Evolutionary conservation across 441 rosid species (phyloP), one percentile per base, ranked within the genome.

Genomic region (Populus hybrid): DNA sequence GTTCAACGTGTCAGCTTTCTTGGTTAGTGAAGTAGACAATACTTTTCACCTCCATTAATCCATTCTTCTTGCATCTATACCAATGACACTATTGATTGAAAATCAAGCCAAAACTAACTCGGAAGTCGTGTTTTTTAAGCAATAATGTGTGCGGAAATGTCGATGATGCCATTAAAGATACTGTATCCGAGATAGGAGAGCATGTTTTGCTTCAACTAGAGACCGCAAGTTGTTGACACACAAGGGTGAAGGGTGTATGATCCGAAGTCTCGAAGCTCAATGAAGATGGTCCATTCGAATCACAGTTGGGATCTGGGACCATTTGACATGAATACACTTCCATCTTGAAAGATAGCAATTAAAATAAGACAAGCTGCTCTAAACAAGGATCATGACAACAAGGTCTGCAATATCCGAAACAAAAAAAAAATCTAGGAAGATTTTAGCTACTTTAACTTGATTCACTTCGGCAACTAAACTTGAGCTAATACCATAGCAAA

Each of bases 381-480:
- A 42, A 35, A 59, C 61, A 57, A 69, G 67, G 68, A 30, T 30
- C 32, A 30, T 2, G 78, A 32, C 40, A 50, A 73, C 10, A 10
- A 34, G 38, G 36, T 54, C 21, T 26, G 5, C 8, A 57, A 70
- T 20, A 63, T 11, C 26, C 32, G 32, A 30, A 30, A 30, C 26
- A 34, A n/a, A 67, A 54, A 42, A 14, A 42, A 50, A 14, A 24
- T 2, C 68, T 16, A 4, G 7, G 4, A 30, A 59, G 6, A 54
- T 40, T 18, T 23, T 36, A 70, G 34, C 63, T 18, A 34, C 38
- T 74, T 73, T 10, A 63, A 64, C 21, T 76, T 83, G 75, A 30
- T 83, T 67, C 32, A 79, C 69, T 64, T 79, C 30, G 57, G 24
- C 70, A 57, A 75, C 81, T 78, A 32, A 76, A 64, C 69, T 71